These are phyloP conservation scores for Perilla frutescens DNA, from an alignment of 257 asterid genomes.

Conservation along the genomic window DNA sequence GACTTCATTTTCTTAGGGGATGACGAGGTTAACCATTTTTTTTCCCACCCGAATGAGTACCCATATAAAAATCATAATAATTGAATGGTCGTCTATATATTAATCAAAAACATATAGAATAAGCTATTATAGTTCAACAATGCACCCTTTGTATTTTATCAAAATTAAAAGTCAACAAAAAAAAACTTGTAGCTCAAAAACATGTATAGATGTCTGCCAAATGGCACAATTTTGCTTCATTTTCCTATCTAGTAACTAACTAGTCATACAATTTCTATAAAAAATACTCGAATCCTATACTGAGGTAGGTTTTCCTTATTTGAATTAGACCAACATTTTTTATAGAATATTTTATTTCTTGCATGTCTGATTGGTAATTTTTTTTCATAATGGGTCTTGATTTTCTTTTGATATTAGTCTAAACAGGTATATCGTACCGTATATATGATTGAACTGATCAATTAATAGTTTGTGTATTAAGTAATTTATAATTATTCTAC, in stretches of 20 bases:
- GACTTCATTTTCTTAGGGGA: no score
- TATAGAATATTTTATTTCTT: background rate
- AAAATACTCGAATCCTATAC: background rate
- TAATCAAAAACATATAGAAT: background rate
- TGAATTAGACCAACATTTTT: conserved; percentile 3
- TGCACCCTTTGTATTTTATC: background rate
- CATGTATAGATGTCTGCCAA: conserved; percentile 43
- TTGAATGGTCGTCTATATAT: background rate
- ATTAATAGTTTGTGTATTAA: background rate
- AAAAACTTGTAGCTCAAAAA: conserved; percentile 19
- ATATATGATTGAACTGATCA: background rate
- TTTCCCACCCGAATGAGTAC: conserved; percentile 18
- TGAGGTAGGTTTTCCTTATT: background rate
- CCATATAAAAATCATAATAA: background rate
- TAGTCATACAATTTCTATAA: background rate
- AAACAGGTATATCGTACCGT: background rate
- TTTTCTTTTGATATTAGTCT: background rate
- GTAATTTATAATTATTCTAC: background rate
- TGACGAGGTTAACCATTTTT: no score
- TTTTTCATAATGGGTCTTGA: background rate
- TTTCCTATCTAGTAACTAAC: background rate
- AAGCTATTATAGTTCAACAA: conserved; percentile 29
- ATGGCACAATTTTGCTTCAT: conserved; percentile 40
- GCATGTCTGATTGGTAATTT: background rate
- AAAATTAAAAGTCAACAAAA: conserved; percentile 25